Evolutionary conservation across 164 flowering plant species (phyloP).

Genomic region (Santalum album): DNA sequence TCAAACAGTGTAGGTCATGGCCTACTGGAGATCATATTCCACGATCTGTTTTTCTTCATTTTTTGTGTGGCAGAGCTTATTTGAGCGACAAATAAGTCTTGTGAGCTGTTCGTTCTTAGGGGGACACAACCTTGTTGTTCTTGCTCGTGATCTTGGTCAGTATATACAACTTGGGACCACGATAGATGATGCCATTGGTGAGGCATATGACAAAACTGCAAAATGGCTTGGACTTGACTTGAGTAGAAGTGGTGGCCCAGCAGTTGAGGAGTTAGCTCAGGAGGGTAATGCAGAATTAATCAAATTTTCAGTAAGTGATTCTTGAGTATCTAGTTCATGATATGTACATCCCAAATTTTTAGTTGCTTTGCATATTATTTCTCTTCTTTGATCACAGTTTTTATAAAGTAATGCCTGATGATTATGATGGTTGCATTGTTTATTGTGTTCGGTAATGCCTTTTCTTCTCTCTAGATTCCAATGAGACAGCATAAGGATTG

Average conservation of each 20-base stretch:
- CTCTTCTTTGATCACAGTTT: too few relatives aligned
- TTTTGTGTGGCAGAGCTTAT: not conserved
- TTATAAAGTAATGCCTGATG: not conserved
- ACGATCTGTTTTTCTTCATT: not conserved
- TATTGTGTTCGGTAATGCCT: constrained; percentile 5
- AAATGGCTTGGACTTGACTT: constrained; percentile 98
- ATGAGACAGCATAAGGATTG: constrained; percentile 97
- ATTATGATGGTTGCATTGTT: not conserved
- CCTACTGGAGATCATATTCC: too few relatives aligned
- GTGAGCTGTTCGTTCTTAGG: constrained; percentile 34
- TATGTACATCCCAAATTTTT: not conserved
- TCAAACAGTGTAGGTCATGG: too few relatives aligned
- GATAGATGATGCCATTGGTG: constrained; percentile 98
- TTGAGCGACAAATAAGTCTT: not conserved
- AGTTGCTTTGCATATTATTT: not conserved
- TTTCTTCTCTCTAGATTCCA: constrained; percentile 42
- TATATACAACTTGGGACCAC: constrained; percentile 95
- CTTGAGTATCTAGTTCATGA: not conserved
- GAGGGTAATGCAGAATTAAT: constrained; percentile 80
- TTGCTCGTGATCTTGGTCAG: constrained; percentile 87
- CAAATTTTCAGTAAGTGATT: constrained; percentile 46
- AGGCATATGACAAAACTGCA: constrained; percentile 96
- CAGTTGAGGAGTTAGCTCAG: constrained; percentile 80
- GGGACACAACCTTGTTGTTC: constrained; percentile 91
- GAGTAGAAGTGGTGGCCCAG: constrained; percentile 91